A percentile compares a stretch with the other conserved stretches of the same genome.
Conservation (phyloP, 306 rosid genomes). For the Gynostemma pentaphyllum region DNA sequence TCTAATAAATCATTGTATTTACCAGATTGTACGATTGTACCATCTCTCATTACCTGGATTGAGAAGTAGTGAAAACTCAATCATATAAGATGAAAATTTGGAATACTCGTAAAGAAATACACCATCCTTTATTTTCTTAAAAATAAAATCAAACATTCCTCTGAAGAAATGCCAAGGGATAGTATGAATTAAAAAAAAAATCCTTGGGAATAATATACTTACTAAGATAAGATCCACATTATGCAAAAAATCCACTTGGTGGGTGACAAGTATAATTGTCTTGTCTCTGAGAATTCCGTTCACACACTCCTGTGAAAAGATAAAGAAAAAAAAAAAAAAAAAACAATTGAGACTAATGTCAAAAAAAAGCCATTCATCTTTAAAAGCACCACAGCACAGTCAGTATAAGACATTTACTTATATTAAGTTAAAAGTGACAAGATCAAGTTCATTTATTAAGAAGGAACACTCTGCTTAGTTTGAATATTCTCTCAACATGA, state of each 20-base stretch:
- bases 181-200: background rate
- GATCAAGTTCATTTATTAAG: background rate
- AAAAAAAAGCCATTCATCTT: background rate
- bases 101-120: too few species aligned
- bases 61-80: slow-evolving; percentile 1
- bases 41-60: slow-evolving; percentile 78
- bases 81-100: background rate
- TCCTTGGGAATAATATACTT: slow-evolving; percentile 11
- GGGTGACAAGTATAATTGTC: slow-evolving; percentile 82
- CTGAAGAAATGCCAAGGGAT: background rate
- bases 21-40: slow-evolving; percentile 71
- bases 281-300: slow-evolving; percentile 69
- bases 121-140: too few species aligned
- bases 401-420: background rate
- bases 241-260: slow-evolving; percentile 96
- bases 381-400: background rate
- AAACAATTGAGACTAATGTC: too few species aligned
- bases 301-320: slow-evolving; percentile 65
- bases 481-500: background rate
- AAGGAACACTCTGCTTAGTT: background rate
- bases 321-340: too few species aligned
- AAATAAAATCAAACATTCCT: too few species aligned
- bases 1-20: slow-evolving; percentile 50
- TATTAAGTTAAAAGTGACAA: background rate
- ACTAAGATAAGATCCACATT: slow-evolving; percentile 78